Evolutionary conservation across 805 yeast species (phyloP).

Genomic region (Debaryomyces tyrocola): DNA sequence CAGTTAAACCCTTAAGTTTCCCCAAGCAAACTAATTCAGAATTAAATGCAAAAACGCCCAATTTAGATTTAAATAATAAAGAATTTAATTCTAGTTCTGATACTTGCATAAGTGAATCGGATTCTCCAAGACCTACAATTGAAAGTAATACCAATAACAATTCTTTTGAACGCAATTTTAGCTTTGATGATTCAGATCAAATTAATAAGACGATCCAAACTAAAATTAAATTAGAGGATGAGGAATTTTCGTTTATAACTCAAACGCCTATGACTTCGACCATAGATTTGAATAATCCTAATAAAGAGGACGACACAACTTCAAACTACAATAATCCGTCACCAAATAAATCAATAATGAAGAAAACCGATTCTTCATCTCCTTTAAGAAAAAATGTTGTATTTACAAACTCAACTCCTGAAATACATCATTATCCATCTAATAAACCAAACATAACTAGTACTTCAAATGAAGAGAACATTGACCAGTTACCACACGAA

Average conservation of each 20-base stretch:
- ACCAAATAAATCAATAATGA: conserved; percentile 43
- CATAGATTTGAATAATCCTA: conserved; percentile 11
- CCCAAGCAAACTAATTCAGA: conserved; percentile 11
- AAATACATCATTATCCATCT: conserved; percentile 29
- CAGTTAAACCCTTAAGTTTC: conserved; percentile 34
- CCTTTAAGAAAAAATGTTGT: conserved; percentile 43
- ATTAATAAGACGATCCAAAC: conserved; percentile 9
- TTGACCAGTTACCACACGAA: conserved; percentile 11
- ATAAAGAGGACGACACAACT: neutral
- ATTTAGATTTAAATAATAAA: conserved; percentile 8
- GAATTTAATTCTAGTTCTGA: conserved; percentile 43
- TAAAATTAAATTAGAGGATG: conserved; percentile 11
- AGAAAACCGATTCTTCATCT: conserved; percentile 17
- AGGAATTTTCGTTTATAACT: conserved; percentile 23
- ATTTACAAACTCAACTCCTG: conserved; percentile 28
- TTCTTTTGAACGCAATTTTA: conserved; percentile 23
- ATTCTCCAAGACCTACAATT: neutral
- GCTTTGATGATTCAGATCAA: conserved; percentile 12
- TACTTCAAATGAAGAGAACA: neutral
- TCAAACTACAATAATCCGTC: conserved; percentile 15
- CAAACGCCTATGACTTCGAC: conserved; percentile 23
- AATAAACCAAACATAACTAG: neutral
- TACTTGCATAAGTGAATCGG: conserved; percentile 38
- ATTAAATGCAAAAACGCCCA: neutral
- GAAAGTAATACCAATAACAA: neutral